Percentiles rank a stretch among this genome's conserved stretches.
Evolutionary conservation across 2,329 filamentous ascomycete species (phyloP).

Genomic region (Cryphonectria nitschkei): DNA sequence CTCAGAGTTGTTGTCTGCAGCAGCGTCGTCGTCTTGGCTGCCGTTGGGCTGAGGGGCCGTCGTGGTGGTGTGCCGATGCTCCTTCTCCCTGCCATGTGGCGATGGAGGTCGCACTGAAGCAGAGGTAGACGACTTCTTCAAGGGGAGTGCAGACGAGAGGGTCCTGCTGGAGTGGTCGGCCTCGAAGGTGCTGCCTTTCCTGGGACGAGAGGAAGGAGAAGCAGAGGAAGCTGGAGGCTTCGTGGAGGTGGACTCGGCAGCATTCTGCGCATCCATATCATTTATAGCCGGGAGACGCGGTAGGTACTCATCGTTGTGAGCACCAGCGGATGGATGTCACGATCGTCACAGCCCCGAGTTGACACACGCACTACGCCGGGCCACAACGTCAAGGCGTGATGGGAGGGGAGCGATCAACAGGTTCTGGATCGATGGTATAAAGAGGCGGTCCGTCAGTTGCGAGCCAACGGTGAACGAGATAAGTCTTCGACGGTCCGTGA

Average conservation of each 20-base stretch:
- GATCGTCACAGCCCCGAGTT: constrained; percentile 5
- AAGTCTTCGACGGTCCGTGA: not conserved
- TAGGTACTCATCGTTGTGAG: constrained; percentile 13
- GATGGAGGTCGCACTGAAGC: constrained; percentile 31
- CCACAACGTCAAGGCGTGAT: constrained; percentile 4
- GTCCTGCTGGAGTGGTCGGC: constrained; percentile 40
- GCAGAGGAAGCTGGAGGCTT: constrained; percentile 45
- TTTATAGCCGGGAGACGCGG: constrained; percentile 57
- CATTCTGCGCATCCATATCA: constrained; percentile 73
- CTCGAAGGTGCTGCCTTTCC: constrained; percentile 32
- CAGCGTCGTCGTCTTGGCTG: constrained; percentile 47
- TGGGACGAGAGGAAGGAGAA: constrained; percentile 4
- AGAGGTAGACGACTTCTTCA: constrained; percentile 34
- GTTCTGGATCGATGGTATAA: not conserved
- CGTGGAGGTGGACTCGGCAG: constrained; percentile 64
- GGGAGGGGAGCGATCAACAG: not conserved
- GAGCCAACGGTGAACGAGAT: not conserved
- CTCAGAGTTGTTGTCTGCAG: constrained; percentile 66
- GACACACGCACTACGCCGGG: constrained; percentile 9
- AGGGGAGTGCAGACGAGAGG: constrained; percentile 29
- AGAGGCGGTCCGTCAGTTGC: not conserved
- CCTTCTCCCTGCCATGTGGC: constrained; percentile 14
- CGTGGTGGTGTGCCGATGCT: constrained; percentile 32
- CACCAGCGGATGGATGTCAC: constrained; percentile 3
- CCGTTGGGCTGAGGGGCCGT: constrained; percentile 34